Conservation (phyloP, 768 basidiomycete species). For the Hydnomerulius pinastri region DNA sequence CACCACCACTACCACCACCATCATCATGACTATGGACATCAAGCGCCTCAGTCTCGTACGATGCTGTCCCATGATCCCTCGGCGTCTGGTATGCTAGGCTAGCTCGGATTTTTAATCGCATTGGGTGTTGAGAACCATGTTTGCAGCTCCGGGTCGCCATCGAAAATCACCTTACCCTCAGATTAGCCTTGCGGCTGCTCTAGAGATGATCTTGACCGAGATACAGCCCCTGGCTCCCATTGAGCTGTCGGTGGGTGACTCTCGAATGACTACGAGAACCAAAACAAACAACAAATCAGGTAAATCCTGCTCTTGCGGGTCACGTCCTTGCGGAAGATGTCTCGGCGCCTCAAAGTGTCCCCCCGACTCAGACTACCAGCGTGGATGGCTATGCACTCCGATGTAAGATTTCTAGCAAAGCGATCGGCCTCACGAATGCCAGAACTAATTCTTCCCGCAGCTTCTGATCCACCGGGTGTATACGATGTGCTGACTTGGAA, state of each 20-base stretch:
- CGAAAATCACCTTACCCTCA: slow-evolving; percentile 78
- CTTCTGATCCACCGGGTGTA: slow-evolving; percentile 60
- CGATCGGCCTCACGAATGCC: not conserved
- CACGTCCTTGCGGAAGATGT: slow-evolving; percentile 79
- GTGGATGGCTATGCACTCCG: slow-evolving; percentile 88
- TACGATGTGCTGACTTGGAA: slow-evolving; percentile 68
- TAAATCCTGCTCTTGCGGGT: slow-evolving; percentile 59
- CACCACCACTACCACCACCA: slow-evolving; percentile 38
- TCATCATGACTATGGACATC: slow-evolving; percentile 44
- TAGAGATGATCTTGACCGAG: slow-evolving; percentile 54
- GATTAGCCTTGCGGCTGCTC: slow-evolving; percentile 65
- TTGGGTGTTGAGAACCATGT: not conserved
- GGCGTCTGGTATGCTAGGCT: slow-evolving; percentile 52
- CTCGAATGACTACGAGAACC: not conserved
- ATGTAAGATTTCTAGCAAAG: slow-evolving; percentile 43
- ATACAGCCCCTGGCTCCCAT: slow-evolving; percentile 42
- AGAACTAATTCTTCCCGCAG: slow-evolving; percentile 35
- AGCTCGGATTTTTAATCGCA: not conserved
- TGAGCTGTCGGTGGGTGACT: slow-evolving; percentile 44
- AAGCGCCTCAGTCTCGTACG: slow-evolving; percentile 55
- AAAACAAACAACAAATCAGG: slow-evolving; percentile 39
- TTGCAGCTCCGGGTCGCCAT: slow-evolving; percentile 65
- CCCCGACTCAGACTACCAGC: slow-evolving; percentile 68
- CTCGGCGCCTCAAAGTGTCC: slow-evolving; percentile 62
- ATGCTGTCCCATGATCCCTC: slow-evolving; percentile 70